Evolutionary conservation across 257 asterid genomes (phyloP), one percentile per base, ranked within the genome.

Genomic region (Salvia rosmarinus): DNA sequence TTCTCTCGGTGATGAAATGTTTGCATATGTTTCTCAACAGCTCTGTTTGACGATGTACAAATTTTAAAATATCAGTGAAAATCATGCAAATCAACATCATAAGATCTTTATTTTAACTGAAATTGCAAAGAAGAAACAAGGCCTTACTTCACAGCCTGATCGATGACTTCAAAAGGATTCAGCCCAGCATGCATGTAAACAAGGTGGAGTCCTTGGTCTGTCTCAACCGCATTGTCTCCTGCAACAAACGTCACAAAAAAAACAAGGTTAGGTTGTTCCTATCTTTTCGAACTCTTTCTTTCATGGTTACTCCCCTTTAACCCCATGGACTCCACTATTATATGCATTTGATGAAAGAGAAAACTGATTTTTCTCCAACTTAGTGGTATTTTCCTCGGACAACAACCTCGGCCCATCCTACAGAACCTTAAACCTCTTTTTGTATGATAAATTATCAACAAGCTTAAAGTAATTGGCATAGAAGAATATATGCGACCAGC

Each of bases 131-230:
- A 12, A 14, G 30, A 42, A 74, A 37, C 40, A 64, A 52, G 66
- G 47, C 80, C 96, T 81, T 79, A 92, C 98, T 92, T 92, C 63
- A 90, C 96, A 64, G 98, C 97, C 77, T 92, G 89, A 35, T 76
- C 88, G 78, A 92, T 84, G 64, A 92, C 98, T 84, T 92, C 95
- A 80, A 87, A 92, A 30, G 98, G 98, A 86, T 92, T 90, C 28
- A 91, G 81, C 62, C 98, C 98, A 70, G 96, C 93, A 75, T 92
- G 95, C 92, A 87, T 82, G 85, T 90, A 92, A 73, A 90, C 94
- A 55, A 92, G 98, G 81, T 90, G 74, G 63, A 82, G 86, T 46
- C 98, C 98, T 80, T 92, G 98, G 81, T 85, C 82, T 72, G 98
- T 90, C 80, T 87, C 90, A 46, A 92, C 95, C 63, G 95, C 83